phyloP scores from a whole-genome alignment of 202 grass and related monocot species.

The Hordeum pubiflorum region DNA sequence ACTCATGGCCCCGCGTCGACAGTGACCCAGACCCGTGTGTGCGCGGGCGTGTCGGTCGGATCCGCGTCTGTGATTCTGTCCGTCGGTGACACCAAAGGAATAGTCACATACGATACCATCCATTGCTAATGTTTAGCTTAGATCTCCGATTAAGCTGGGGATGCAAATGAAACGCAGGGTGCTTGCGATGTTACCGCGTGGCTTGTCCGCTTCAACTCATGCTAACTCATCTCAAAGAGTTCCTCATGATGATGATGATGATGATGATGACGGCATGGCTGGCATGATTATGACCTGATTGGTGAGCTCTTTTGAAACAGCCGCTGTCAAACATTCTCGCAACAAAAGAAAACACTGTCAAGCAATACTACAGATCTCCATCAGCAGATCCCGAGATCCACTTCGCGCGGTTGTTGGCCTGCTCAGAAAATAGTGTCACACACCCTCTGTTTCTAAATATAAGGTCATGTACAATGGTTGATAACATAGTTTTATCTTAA shows the following conservation, averaged over 20 bases:
- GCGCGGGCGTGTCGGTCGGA: not conserved
- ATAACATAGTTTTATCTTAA: no score
- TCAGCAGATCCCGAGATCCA: slow-evolving; percentile 33
- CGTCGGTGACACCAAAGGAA: slow-evolving; percentile 23
- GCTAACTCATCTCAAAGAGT: not conserved
- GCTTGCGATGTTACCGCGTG: not conserved
- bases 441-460: no score
- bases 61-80: not conserved
- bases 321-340: not conserved
- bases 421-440: not conserved
- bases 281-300: not conserved
- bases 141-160: not conserved
- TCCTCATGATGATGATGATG: not conserved
- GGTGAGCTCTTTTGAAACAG: not conserved
- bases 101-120: not conserved
- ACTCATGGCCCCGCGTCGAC: slow-evolving; percentile 1
- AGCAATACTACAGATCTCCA: not conserved
- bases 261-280: not conserved
- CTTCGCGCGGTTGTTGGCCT: not conserved
- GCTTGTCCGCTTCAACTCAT: not conserved
- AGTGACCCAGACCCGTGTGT: not conserved
- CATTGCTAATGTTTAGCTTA: not conserved
- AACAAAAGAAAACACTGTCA: no score
- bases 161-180: not conserved
- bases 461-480: no score